Percentiles rank a stretch among this genome's conserved stretches.
Conservation (phyloP, 2,329 filamentous ascomycete genomes). For the Colletotrichum sp. region DNA sequence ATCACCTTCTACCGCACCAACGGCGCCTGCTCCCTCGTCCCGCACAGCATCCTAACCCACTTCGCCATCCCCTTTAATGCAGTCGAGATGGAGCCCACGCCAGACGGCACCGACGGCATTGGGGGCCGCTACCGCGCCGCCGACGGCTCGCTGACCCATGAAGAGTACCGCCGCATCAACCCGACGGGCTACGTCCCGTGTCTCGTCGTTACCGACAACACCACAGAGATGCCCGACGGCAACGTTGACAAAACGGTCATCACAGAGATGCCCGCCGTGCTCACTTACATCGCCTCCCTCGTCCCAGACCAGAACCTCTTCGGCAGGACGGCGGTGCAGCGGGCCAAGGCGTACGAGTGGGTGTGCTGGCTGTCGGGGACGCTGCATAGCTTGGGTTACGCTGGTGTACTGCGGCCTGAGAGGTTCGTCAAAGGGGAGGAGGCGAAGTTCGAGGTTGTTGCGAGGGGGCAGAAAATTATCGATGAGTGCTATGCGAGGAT, state of each 20-base stretch:
- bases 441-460: slow-evolving; percentile 13
- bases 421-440: slow-evolving; percentile 29
- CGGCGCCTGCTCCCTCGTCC: slow-evolving; percentile 33
- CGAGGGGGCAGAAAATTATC: slow-evolving; percentile 18
- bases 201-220: slow-evolving; percentile 12
- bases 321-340: slow-evolving; percentile 23
- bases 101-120: neutral
- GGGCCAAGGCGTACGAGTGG: slow-evolving; percentile 35
- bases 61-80: slow-evolving; percentile 28
- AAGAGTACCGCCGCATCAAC: slow-evolving; percentile 33
- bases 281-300: slow-evolving; percentile 34
- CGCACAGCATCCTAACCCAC: slow-evolving; percentile 34
- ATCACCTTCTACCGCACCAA: slow-evolving; percentile 34
- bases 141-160: slow-evolving; percentile 34
- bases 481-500: slow-evolving; percentile 22
- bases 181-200: slow-evolving; percentile 35
- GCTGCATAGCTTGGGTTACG: slow-evolving; percentile 33
- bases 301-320: slow-evolving; percentile 23
- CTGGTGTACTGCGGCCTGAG: slow-evolving; percentile 26
- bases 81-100: slow-evolving; percentile 22
- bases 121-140: slow-evolving; percentile 21
- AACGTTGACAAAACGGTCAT: slow-evolving; percentile 16
- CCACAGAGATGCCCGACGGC: too few species aligned
- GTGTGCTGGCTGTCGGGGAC: slow-evolving; percentile 35
- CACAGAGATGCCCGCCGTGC: slow-evolving; percentile 29